Conservation (phyloP, 2,329 filamentous ascomycete species). For the Fusarium penzigii region DNA sequence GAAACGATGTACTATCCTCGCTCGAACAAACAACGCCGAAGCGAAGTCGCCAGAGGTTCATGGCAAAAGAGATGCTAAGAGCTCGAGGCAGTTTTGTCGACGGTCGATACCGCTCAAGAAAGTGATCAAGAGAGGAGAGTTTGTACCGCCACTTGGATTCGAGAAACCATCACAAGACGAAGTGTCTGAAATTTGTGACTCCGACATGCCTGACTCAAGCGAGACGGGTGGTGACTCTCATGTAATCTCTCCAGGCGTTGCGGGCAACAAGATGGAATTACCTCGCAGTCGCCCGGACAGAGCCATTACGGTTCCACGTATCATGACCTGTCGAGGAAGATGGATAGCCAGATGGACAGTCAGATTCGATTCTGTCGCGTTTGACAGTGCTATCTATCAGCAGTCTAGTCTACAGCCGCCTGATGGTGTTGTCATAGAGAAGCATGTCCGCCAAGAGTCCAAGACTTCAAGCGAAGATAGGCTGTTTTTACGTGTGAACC, state of each 20-base stretch:
- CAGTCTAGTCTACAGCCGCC: conserved; percentile 32
- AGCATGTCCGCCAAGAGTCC: conserved; percentile 3
- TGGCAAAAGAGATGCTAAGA: too few species aligned
- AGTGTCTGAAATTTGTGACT: too few species aligned
- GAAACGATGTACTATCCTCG: background rate
- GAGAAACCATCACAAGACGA: too few species aligned
- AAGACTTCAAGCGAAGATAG: conserved; percentile 26
- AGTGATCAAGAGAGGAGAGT: too few species aligned
- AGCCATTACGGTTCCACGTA: background rate
- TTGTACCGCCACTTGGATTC: too few species aligned
- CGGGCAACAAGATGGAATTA: background rate
- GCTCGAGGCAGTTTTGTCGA: too few species aligned
- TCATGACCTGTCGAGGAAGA: background rate
- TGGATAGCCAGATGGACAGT: background rate
- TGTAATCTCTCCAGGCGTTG: background rate
- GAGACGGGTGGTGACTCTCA: too few species aligned
- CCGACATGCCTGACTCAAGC: too few species aligned
- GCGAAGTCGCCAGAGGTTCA: too few species aligned
- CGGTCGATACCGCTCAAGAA: too few species aligned
- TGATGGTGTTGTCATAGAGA: conserved; percentile 14
- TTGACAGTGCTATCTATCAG: conserved; percentile 43
- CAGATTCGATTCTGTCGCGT: conserved; percentile 29
- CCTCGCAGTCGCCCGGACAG: background rate
- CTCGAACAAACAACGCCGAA: too few species aligned
- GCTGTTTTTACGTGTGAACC: conserved; percentile 51